Evolutionary conservation across 2,329 filamentous ascomycete genomes (phyloP).

Genomic region (Reticulascus tulasneorum): DNA sequence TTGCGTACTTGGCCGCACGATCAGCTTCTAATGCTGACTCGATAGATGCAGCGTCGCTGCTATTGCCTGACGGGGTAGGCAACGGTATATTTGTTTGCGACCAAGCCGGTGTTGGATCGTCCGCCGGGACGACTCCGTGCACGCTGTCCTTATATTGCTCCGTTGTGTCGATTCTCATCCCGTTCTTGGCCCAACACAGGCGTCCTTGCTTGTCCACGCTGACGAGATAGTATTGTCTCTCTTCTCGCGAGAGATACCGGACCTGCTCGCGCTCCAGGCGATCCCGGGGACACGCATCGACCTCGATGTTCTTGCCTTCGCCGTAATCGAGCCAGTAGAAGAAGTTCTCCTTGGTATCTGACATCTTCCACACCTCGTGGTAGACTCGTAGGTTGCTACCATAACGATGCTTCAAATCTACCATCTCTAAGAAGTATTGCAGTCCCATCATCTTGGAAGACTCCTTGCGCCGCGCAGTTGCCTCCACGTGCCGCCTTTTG

Average conservation of each 20-base stretch:
- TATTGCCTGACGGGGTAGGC: constrained; percentile 11
- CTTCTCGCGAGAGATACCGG: constrained; percentile 77
- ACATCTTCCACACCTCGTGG: constrained; percentile 77
- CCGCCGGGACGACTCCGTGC: constrained; percentile 63
- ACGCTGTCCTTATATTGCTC: constrained; percentile 74
- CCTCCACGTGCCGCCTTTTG: constrained; percentile 38
- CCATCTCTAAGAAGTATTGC: constrained; percentile 82
- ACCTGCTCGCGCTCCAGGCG: constrained; percentile 74
- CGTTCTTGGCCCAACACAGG: constrained; percentile 85
- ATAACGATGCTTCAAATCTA: constrained; percentile 82
- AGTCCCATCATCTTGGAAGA: constrained; percentile 77
- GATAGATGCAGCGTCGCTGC: constrained; percentile 28
- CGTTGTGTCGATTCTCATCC: constrained; percentile 70
- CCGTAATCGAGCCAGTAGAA: constrained; percentile 92
- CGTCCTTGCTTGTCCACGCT: constrained; percentile 69
- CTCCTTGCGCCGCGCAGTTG: constrained; percentile 55
- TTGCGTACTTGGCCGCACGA: constrained; percentile 61
- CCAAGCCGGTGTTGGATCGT: constrained; percentile 57
- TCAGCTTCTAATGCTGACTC: constrained; percentile 53
- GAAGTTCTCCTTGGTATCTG: constrained; percentile 78
- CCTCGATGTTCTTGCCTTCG: constrained; percentile 65
- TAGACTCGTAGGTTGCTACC: constrained; percentile 79
- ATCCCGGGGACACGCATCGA: constrained; percentile 69
- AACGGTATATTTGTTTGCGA: constrained; percentile 25
- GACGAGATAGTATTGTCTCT: constrained; percentile 77